These are phyloP conservation scores for Ogataea henricii DNA, from an alignment of 805 yeast species.

Conservation along the genomic window DNA sequence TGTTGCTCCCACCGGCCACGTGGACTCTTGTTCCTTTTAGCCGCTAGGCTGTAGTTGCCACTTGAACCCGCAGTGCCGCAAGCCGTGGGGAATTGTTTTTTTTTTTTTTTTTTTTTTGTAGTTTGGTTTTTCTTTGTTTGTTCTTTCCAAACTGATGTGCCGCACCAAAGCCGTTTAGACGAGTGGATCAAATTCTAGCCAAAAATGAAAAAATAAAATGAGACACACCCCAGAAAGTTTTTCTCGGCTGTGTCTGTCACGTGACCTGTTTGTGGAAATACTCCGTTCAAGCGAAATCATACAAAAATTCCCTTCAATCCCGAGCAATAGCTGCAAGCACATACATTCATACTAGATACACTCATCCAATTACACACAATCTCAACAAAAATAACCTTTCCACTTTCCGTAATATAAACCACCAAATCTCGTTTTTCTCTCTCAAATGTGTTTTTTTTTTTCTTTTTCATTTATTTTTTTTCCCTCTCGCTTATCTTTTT, in stretches of 20 bases:
- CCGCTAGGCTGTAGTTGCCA: too few species aligned
- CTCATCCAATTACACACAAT: background rate
- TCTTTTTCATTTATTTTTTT: background rate
- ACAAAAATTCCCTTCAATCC: too few species aligned
- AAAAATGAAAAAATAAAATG: background rate
- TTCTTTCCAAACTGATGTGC: background rate
- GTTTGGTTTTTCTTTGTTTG: too few species aligned
- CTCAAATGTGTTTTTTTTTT: background rate
- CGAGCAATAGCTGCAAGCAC: background rate
- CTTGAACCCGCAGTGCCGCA: too few species aligned
- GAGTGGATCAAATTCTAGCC: background rate
- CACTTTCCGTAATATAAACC: background rate
- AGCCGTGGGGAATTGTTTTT: too few species aligned
- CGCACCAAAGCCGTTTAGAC: conserved; percentile 1
- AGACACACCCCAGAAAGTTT: background rate
- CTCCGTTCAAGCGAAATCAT: too few species aligned
- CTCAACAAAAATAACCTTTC: background rate
- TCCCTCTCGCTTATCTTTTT: background rate
- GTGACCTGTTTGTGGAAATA: too few species aligned
- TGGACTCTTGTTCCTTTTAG: too few species aligned
- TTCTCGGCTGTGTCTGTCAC: too few species aligned
- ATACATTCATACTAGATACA: background rate
- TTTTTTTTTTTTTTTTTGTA: background rate
- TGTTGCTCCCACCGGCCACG: too few species aligned
- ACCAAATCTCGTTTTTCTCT: background rate